Conservation (phyloP, 1,139 yeast species). For the Yamadazyma dushanensis region DNA sequence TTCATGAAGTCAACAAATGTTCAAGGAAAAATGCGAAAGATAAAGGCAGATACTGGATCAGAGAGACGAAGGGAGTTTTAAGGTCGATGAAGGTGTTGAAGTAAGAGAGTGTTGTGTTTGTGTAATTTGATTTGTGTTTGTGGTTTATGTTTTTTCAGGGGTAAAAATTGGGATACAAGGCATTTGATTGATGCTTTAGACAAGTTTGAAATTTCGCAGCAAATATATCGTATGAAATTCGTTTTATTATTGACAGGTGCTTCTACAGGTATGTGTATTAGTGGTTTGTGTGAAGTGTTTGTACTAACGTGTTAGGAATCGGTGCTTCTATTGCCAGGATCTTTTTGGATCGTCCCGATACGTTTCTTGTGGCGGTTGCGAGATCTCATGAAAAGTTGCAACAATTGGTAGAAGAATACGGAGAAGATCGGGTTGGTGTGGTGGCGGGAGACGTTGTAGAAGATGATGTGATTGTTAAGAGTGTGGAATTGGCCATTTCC, state of each 20-base stretch:
- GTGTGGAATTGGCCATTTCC: constrained; percentile 49
- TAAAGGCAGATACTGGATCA: no score
- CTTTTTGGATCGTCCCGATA: constrained; percentile 40
- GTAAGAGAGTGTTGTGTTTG: no score
- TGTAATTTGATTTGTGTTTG: no score
- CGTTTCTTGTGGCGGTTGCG: constrained; percentile 70
- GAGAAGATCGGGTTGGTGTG: constrained; percentile 50
- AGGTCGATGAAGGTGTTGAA: no score
- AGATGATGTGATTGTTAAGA: constrained; percentile 28
- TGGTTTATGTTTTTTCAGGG: no score
- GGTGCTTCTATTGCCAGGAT: constrained; percentile 69
- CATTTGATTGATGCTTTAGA: no score
- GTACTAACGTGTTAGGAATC: constrained; percentile 51
- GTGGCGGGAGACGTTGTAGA: constrained; percentile 70
- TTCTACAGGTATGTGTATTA: constrained; percentile 44
- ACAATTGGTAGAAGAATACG: constrained; percentile 43
- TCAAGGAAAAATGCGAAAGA: neutral
- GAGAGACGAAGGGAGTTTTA: no score
- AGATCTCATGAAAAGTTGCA: constrained; percentile 54
- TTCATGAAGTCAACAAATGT: constrained; percentile 1
- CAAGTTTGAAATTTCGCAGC: no score
- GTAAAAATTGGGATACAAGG: no score
- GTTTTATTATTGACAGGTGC: constrained; percentile 64
- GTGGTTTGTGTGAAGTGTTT: neutral
- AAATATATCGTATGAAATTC: constrained; percentile 9